Base-by-base conservation (phyloP, 306 rosid species). In the Sesbania bispinosa region DNA sequence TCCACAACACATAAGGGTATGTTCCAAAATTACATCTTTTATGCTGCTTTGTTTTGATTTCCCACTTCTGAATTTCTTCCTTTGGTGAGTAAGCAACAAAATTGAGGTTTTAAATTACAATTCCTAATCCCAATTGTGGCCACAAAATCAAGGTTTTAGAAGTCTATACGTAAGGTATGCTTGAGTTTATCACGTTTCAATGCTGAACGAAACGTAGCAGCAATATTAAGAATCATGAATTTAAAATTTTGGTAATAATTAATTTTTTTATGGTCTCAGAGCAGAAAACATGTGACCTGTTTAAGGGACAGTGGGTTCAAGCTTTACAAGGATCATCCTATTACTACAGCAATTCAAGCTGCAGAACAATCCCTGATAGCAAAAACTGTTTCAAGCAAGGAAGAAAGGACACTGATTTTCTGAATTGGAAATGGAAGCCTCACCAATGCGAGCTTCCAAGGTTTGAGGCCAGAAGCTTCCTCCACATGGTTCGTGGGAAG, bases 341-440 rank as follows among this genome's bases (percentile, higher is more conserved):
- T 1, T 74, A 83, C 23, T 94, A 94, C 63, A 91, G 85, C 4
- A 89, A 94, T 71, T 85, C 85, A 58, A 91, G 96, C 62, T 94
- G 99, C 74, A 19, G 33, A 0, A 73, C 85, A 6, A 94, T 94
- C 48, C 97, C 97, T 0, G 91, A 89, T 0, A 82, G 91, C 6
- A 89, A 91, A 76, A 88, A 94, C 60, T 94, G 99, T 68, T 91
- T 94, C 76, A 85, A 73, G 30, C 71, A 91, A 0, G 99, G 99
- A 4, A 87, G 99, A 67, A 43, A 1, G 46, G 95, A 94, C 60
- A 54, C 0, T 26, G 91, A 79, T 77, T 94, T 87, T 54, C 85
- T 94, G n/a, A 83, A 87, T 36, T 94, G 99, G 99, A 87, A 76
- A 88, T 91, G 99, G 97, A 91, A 85, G 72, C 97, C 97, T 1